Conservation (phyloP, 345 rosid genomes). For the Hypericum androsaemum region DNA sequence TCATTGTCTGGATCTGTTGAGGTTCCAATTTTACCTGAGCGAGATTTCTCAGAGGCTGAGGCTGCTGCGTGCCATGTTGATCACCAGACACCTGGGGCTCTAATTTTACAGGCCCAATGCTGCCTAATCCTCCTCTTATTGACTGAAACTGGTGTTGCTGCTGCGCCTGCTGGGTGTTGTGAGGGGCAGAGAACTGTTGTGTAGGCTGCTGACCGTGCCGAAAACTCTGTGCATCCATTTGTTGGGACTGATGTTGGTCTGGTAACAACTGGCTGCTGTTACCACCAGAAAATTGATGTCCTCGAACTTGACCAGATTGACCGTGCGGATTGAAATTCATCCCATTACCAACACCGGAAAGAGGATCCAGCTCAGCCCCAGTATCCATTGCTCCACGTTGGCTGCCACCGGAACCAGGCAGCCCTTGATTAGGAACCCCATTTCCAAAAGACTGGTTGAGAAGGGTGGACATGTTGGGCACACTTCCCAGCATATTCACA, state of each 20-base stretch:
- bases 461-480: constrained; percentile 67
- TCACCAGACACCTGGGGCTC: constrained; percentile 69
- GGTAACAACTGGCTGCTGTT: constrained; percentile 51
- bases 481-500: constrained; percentile 75
- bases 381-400: constrained; percentile 51
- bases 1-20: constrained; percentile 52
- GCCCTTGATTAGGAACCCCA: constrained; percentile 45
- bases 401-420: constrained; percentile 41
- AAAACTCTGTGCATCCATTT: constrained; percentile 53
- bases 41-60: constrained; percentile 50
- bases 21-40: constrained; percentile 69
- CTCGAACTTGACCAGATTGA: constrained; percentile 60
- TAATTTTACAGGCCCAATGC: constrained; percentile 70
- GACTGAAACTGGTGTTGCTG: constrained; percentile 67
- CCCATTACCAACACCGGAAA: constrained; percentile 56
- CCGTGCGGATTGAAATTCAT: constrained; percentile 55
- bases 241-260: constrained; percentile 67
- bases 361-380: constrained; percentile 70
- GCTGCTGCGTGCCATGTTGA: constrained; percentile 49
- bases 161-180: constrained; percentile 36
- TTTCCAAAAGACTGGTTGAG: constrained; percentile 80
- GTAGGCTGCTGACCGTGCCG: constrained; percentile 68
- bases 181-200: constrained; percentile 52
- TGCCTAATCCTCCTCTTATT: constrained; percentile 53
- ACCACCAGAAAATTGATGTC: constrained; percentile 60